Evolutionary conservation across 257 asterid species (phyloP), one percentile per base, ranked within the genome.

Genomic region (Orobanche coerulescens): DNA sequence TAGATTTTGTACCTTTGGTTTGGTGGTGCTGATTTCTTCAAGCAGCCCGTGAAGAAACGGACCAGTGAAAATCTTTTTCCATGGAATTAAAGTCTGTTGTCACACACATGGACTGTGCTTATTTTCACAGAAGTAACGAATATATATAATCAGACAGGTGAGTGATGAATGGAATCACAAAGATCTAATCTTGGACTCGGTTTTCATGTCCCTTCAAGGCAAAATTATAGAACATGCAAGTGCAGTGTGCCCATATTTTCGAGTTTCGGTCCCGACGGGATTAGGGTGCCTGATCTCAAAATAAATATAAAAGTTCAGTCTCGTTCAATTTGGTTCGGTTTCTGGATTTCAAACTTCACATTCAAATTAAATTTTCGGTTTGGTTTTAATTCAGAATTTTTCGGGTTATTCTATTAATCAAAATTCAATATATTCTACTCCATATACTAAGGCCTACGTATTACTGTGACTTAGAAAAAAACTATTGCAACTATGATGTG

Each of bases 1-100:
- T 62, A 16, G 23, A n/a, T 22, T 23, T 1, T 54, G 26, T 31
- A 76, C 85, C 82, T 79, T 62, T 82, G 6, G 48, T 13, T 39
- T 62, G 76, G 55, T 59, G 82, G 19, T 66, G 73, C 71, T 73
- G 84, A 64, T 57, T 76, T 76, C 85, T 76, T 50, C 88, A 76
- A 14, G 79, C 66, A 28, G 88, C 76, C 58, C 85, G 75, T 7
- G 74, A 76, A 64, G 85, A 72, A 61, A 79, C 68, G 50, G 84
- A 62, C 64, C 79, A 71, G 30, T 53, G 71, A 39, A 33, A 31
- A 61, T 76, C 84, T 50, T 26, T 79, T 37, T 82, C 88, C 88
- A 82, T 81, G 36, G 43, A 1, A 46, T 49, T 13, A 39, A 36
- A 31, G 40, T 62, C 66, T 20, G 25, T 14, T 8, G n/a, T n/a